A percentile compares a stretch with the other conserved stretches of the same genome.
phyloP scores from a whole-genome alignment of 257 asterid species.

The Coffea eugenioides region DNA sequence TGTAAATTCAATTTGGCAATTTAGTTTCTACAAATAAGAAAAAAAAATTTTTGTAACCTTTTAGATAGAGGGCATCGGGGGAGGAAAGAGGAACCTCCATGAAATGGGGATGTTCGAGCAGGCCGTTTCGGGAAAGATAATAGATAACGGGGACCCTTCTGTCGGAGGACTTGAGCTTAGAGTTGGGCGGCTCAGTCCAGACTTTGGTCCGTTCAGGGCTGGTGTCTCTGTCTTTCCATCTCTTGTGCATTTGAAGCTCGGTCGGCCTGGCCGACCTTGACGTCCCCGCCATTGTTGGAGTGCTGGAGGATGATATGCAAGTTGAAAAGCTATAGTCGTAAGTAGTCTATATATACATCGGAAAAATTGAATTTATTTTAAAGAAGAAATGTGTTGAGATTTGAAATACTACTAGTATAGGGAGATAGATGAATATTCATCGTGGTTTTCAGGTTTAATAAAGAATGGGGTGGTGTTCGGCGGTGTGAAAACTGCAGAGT shows the following conservation, averaged over 20 bases:
- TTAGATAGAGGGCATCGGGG: constrained; percentile 55
- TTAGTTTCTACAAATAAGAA: too few relatives aligned
- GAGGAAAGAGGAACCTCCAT: constrained; percentile 84
- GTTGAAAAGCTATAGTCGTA: too few relatives aligned
- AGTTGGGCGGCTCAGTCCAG: constrained; percentile 55
- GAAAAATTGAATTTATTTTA: background rate
- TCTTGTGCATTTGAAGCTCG: constrained; percentile 32
- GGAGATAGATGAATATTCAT: background rate
- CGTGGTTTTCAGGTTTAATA: constrained; percentile 1
- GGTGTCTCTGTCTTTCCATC: constrained; percentile 36
- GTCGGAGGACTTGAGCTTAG: constrained; percentile 26
- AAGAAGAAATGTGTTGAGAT: constrained; percentile 21
- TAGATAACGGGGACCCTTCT: constrained; percentile 67
- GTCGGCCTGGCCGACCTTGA: constrained; percentile 33
- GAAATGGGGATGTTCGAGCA: constrained; percentile 95
- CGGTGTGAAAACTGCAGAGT: constrained; percentile 12
- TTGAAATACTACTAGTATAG: background rate
- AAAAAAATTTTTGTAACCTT: constrained; percentile 33
- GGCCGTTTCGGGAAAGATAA: constrained; percentile 69
- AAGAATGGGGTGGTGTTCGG: background rate
- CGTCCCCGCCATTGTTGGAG: constrained; percentile 39
- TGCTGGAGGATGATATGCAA: too few relatives aligned
- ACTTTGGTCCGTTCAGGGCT: constrained; percentile 65
- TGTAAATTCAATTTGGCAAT: too few relatives aligned
- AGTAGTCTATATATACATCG: background rate